Evolutionary conservation across 1,284 basidiomycete species (phyloP).

Genomic region (Puccinia hordei): DNA sequence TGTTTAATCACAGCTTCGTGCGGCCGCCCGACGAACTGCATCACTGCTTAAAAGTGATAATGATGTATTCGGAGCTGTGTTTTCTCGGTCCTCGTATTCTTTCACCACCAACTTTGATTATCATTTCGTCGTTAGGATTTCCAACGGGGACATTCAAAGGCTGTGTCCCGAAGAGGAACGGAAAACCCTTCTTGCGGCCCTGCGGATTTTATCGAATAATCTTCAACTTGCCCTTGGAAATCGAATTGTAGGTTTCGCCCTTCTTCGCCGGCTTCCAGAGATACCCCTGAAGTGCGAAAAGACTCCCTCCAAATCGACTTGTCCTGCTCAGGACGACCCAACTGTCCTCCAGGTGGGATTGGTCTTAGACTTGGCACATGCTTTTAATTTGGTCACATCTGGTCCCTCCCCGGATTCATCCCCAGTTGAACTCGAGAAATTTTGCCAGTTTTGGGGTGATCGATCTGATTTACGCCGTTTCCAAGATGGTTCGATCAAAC

Average conservation of each 20-base stretch:
- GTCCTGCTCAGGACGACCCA: not conserved
- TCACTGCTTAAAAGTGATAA: slow-evolving; percentile 26
- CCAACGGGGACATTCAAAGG: slow-evolving; percentile 17
- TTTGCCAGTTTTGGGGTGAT: slow-evolving; percentile 85
- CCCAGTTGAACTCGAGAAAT: slow-evolving; percentile 65
- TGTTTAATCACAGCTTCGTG: slow-evolving; percentile 11
- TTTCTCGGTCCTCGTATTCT: slow-evolving; percentile 66
- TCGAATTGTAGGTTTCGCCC: slow-evolving; percentile 29
- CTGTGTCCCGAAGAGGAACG: slow-evolving; percentile 27
- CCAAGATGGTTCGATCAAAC: slow-evolving; percentile 88
- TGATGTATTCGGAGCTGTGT: slow-evolving; percentile 32
- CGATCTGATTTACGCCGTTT: slow-evolving; percentile 93
- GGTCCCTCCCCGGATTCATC: slow-evolving; percentile 71
- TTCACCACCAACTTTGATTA: slow-evolving; percentile 60
- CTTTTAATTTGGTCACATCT: slow-evolving; percentile 81
- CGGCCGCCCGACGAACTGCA: slow-evolving; percentile 31
- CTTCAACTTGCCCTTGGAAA: slow-evolving; percentile 36
- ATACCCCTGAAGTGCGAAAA: slow-evolving; percentile 9
- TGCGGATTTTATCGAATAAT: slow-evolving; percentile 19
- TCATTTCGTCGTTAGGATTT: slow-evolving; percentile 53
- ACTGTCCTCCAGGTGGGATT: slow-evolving; percentile 66
- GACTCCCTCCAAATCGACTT: not conserved
- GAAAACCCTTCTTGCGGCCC: not conserved
- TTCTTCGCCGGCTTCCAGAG: slow-evolving; percentile 16
- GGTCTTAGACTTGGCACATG: slow-evolving; percentile 70